These are phyloP conservation scores for Saccharomyces cerevisiae DNA, from an alignment of 805 yeast genomes.

Conservation along the genomic window DNA sequence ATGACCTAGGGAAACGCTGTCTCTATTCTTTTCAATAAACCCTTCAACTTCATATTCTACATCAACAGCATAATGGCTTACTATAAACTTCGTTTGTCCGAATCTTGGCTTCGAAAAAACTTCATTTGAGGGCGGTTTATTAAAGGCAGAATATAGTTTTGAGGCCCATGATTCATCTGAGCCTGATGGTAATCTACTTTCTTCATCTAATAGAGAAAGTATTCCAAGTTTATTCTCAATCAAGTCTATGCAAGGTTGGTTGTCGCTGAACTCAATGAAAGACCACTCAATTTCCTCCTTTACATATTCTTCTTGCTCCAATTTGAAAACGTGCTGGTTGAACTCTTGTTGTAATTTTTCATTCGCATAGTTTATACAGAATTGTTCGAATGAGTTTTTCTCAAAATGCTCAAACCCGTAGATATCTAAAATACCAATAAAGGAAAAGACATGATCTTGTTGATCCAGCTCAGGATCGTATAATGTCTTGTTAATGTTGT, in stretches of 20 bases:
- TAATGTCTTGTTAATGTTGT: slow-evolving; percentile 69
- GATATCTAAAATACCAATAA: slow-evolving; percentile 94
- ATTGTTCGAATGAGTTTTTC: slow-evolving; percentile 90
- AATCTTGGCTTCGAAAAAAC: slow-evolving; percentile 91
- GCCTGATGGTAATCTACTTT: slow-evolving; percentile 89
- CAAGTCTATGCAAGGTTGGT: slow-evolving; percentile 91
- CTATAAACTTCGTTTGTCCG: slow-evolving; percentile 84
- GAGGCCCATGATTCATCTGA: slow-evolving; percentile 87
- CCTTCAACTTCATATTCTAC: slow-evolving; percentile 91
- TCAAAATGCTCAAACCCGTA: slow-evolving; percentile 97
- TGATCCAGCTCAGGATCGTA: slow-evolving; percentile 58
- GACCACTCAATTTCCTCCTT: slow-evolving; percentile 94
- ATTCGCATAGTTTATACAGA: slow-evolving; percentile 94
- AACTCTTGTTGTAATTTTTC: slow-evolving; percentile 96
- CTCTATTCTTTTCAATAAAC: slow-evolving; percentile 92
- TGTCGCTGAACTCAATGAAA: slow-evolving; percentile 90
- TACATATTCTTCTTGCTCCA: slow-evolving; percentile 92
- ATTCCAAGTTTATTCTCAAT: slow-evolving; percentile 88
- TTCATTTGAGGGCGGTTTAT: slow-evolving; percentile 63
- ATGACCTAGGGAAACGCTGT: slow-evolving; percentile 93
- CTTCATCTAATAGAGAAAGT: slow-evolving; percentile 84
- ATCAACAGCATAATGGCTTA: slow-evolving; percentile 90
- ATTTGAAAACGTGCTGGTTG: slow-evolving; percentile 93
- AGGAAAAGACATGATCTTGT: slow-evolving; percentile 46
- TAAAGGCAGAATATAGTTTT: slow-evolving; percentile 79